Evolutionary conservation across 352 stramenopile genomes (phyloP).

Genomic region (Phytophthora aleatoria): DNA sequence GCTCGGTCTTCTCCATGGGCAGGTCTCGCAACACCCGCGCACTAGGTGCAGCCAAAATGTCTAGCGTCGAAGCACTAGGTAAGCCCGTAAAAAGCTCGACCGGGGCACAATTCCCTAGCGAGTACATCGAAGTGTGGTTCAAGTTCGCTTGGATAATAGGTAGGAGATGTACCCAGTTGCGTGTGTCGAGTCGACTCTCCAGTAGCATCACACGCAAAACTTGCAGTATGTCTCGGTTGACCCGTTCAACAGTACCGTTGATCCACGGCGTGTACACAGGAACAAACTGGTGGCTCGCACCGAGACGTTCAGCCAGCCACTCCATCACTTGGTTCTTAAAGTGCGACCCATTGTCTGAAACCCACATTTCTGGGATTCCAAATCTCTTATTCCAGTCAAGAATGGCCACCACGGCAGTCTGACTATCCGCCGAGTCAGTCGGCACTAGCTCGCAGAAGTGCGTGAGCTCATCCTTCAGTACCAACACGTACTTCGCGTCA

Average conservation of each 20-base stretch:
- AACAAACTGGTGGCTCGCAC: not conserved
- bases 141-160: constrained; percentile 10
- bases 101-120: constrained; percentile 5
- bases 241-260: not conserved
- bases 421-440: not conserved
- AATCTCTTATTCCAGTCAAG: constrained; percentile 9
- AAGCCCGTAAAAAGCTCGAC: not conserved
- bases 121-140: constrained; percentile 5
- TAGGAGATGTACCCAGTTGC: constrained; percentile 13
- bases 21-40: too few species aligned
- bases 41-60: too few species aligned
- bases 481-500: constrained; percentile 3
- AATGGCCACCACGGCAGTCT: not conserved
- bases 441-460: constrained; percentile 3
- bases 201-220: constrained; percentile 8
- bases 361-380: not conserved
- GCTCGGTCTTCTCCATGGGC: too few species aligned
- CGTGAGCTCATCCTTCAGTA: constrained; percentile 11
- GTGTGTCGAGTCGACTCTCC: constrained; percentile 3
- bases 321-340: constrained; percentile 5
- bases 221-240: constrained; percentile 15
- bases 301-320: not conserved
- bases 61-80: not conserved
- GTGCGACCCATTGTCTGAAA: constrained; percentile 1
- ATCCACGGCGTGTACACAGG: constrained; percentile 8